phyloP scores from a whole-genome alignment of 257 asterid species.

The Nicotiana undulata region DNA sequence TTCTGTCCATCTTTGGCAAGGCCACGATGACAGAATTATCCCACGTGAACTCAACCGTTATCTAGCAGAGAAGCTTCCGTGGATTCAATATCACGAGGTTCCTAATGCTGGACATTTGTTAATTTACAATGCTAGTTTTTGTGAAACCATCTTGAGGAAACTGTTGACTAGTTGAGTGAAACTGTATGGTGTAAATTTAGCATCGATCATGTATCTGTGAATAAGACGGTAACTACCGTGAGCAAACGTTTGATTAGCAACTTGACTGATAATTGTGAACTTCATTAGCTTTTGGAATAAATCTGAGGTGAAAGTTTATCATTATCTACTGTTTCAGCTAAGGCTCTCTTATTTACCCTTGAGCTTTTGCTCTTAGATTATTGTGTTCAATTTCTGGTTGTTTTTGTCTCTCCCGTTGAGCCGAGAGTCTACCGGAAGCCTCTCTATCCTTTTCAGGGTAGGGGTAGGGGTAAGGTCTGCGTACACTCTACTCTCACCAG shows the following conservation, averaged over 20 bases:
- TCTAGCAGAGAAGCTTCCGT: constrained; percentile 46
- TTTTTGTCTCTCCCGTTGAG: too few relatives aligned
- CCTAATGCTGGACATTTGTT: constrained; percentile 62
- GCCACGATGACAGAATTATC: constrained; percentile 41
- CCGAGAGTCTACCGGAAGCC: too few relatives aligned
- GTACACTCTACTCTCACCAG: too few relatives aligned
- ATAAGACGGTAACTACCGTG: background rate
- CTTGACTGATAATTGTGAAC: background rate
- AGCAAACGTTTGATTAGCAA: background rate
- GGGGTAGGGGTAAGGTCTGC: too few relatives aligned
- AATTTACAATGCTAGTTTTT: constrained; percentile 27
- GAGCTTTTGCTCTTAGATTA: too few relatives aligned
- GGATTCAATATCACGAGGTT: constrained; percentile 72
- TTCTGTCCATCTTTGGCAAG: constrained; percentile 80
- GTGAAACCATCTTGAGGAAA: constrained; percentile 52
- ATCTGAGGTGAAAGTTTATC: background rate
- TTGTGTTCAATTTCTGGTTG: too few relatives aligned
- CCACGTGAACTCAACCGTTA: constrained; percentile 40
- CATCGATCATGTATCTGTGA: background rate
- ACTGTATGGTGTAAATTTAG: background rate
- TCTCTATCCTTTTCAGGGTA: too few relatives aligned
- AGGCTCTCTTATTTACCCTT: background rate
- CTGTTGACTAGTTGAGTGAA: constrained; percentile 21
- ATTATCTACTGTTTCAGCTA: background rate
- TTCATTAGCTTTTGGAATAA: background rate